Conservation (phyloP, 2,329 filamentous ascomycete genomes). For the Fusarium sp. region DNA sequence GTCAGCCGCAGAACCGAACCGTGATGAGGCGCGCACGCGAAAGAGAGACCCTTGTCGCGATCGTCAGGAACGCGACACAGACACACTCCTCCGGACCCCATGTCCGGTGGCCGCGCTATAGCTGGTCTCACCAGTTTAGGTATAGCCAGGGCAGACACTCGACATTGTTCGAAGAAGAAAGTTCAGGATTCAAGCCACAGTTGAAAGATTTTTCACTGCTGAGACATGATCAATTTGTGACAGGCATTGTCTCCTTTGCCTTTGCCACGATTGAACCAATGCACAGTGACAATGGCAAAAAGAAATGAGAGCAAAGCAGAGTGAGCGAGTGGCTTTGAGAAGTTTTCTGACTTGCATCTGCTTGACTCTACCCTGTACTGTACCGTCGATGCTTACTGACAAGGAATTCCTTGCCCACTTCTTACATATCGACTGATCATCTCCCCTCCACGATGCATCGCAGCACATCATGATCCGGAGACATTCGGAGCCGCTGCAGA, state of each 20-base stretch:
- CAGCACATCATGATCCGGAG: constrained; percentile 34
- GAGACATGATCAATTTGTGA: constrained; percentile 18
- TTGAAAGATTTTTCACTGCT: constrained; percentile 9
- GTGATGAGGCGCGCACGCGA: constrained; percentile 17
- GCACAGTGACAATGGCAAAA: neutral
- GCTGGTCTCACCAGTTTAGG: constrained; percentile 31
- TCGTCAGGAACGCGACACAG: constrained; percentile 45
- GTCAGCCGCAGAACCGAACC: constrained; percentile 12
- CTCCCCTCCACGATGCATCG: constrained; percentile 34
- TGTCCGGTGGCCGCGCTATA: constrained; percentile 7
- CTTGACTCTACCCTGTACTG: neutral
- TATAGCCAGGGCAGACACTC: constrained; percentile 10
- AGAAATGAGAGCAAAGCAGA: neutral
- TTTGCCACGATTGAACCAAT: neutral
- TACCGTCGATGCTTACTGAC: neutral
- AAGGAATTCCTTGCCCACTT: constrained; percentile 13
- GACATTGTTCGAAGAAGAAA: constrained; percentile 5
- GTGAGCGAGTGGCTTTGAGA: neutral
- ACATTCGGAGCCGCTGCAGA: constrained; percentile 38
- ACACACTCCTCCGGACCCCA: constrained; percentile 29
- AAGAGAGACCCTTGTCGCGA: constrained; percentile 37
- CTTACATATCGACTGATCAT: constrained; percentile 28
- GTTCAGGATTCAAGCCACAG: constrained; percentile 2
- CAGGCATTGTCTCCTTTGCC: constrained; percentile 3
- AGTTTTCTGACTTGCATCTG: neutral